Base-by-base conservation (phyloP, 495 filamentous ascomycete species). In the Talaromyces ruber region DNA sequence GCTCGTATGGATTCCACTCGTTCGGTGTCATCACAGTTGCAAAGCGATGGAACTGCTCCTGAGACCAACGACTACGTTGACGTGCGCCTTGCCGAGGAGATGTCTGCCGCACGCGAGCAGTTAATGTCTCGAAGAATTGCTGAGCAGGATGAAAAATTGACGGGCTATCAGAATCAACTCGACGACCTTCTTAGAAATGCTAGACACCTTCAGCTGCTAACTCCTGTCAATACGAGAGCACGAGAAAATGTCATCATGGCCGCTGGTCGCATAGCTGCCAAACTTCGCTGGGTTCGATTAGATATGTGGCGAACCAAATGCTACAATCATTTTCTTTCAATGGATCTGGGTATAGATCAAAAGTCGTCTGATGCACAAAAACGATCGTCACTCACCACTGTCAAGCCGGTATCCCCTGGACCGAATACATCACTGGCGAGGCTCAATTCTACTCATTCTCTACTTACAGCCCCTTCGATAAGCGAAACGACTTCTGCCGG, bases 251-350 rank as follows among this genome's bases (percentile, higher is more conserved):
- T 97, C 60, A 82, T 97, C 24, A 79, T 91, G 65, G 88, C 91
- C 32, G 95, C 94, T 14, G 92, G 86, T 3, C 84, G 88, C 11
- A 87, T 96, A 75, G 85, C 93, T 25, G 92, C 92, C 6, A 93
- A 94, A 66, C 76, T 98, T 39, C 93, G 95, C 69, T 97, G 93
- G 93, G 84, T 88, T 21, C 81, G 94, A 62, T 91, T 93, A 71
- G 92, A 97, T 64, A 93, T 96, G 12, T 97, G 91, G 92, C 90
- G 87, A 26, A 81, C 93, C 62, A 92, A 84, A 69, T 97, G 93
- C 64, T 92, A 98, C 72, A 87, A 87, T 58, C 92, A 97, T 68
- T 90, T 99, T 60, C 81, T 98, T 12, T 78, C 83, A 1, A 76
- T 91, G 73, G 94, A 97, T 68, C 76, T 98, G 43, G 88, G 91